Evolutionary conservation across 345 rosid genomes (phyloP), one percentile per base, ranked within the genome.

Genomic region (Moricandia moricandioides): DNA sequence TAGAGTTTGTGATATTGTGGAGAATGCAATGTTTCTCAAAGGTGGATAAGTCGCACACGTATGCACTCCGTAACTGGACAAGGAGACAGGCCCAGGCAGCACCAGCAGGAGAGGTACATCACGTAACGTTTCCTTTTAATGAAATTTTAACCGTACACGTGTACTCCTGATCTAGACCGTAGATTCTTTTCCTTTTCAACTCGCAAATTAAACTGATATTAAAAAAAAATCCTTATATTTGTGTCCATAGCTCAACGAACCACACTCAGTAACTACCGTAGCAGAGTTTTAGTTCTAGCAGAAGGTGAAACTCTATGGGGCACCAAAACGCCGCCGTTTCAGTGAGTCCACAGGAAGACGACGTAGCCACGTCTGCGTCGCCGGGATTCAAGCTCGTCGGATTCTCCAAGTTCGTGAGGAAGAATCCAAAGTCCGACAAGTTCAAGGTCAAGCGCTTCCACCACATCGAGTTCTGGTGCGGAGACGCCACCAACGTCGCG

Each of bases 391-490:
- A 86, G 80, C 91, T 93, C 8, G 91, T 85, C 54, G 97, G 97
- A 0, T 89, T 85, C 72, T 72, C 81, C 51, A 87, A 89, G 27
- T 93, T 93, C 86, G 85, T 83, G 12, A 81, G 94, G 11, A 55
- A 74, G 55, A 93, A 93, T 70, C 89, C 94, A 2, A 83, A 82
- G 35, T 91, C 97, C 18, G 97, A 93, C 34, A 87, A 86, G 12
- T 91, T 93, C 81, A 68, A 49, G 27, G 91, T 91, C 3, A 86
- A 78, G 47, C 83, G 89, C 2, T 93, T 93, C 84, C 97, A 93
- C 84, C 97, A 93, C 71, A 71, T 93, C 30, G 98, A 91, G 76
- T 91, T 91, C 85, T 93, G 98, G 97, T 91, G 91, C 84, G 60
- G 79, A 65, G 97, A 93, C 63, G 94, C 98, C 62, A 87, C 95